Evolutionary conservation across 768 basidiomycete genomes (phyloP), one percentile per base, ranked within the genome.

Genomic region (Cyathus striatus): DNA sequence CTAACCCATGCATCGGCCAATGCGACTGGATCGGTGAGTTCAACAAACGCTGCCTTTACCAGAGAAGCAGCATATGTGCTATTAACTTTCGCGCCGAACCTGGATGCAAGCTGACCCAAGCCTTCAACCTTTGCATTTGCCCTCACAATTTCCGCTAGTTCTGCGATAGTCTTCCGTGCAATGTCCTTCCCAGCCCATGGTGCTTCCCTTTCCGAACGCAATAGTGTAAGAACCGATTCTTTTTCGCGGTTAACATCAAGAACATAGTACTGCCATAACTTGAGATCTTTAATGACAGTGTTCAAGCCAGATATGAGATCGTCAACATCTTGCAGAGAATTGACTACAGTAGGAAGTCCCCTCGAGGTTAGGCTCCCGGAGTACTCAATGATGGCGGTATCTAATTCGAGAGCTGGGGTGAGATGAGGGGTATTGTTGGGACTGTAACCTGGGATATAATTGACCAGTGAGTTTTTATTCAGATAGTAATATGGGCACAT

Each of bases 241-340:
- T 75, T 79, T 60, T 94, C 89, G 20, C 70, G 63, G 27, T 68
- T 65, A 9, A 80, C 72, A 55, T 97, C 84, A 39, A 98, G 70
- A 16, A 94, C 86, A 59, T 98, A 99, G 68, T 84, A 99, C 55
- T 98, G 86, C 90, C 91, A 99, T 17, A 98, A 63, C 20, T 89
- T 73, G 40, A 86, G 79, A 2, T 65, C 68, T 45, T 84, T 77
- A 48, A 92, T 53, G 21, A 75, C 69, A 7, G 72, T 61, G 32
- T 74, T 58, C 49, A 98, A 80, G 18, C 83, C 84, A 16, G 58
- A 53, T 35, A 87, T 70, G 46, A 99, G 70, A 3, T 57, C 55
- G 41, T 83, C 72, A 43, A 99, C 62, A 56, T 99, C 95, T 32
- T 65, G 52, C 38, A 78, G 65, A 0, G 81, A 85, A 6, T 64